phyloP scores from a whole-genome alignment of 129 eudicot genomes.

The Saussurea involucrata region DNA sequence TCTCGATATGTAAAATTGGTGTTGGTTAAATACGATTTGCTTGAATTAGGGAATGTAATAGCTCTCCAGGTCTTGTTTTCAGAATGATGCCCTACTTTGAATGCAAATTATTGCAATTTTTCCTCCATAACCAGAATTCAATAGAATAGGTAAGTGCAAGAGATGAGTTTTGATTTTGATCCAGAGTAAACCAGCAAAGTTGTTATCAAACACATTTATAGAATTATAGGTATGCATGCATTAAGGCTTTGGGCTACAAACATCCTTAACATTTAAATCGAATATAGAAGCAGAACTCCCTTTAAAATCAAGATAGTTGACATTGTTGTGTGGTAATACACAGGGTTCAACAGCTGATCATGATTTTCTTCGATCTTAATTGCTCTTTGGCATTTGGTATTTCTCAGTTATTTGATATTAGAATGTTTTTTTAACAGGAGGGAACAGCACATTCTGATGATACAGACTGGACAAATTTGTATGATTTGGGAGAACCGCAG shows the following conservation, averaged over 20 bases:
- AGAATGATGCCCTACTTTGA: neutral
- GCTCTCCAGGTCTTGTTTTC: neutral
- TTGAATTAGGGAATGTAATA: neutral
- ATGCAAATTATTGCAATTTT: neutral
- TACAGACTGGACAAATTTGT: conserved; percentile 55
- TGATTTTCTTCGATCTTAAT: neutral
- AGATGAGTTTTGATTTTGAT: conserved; percentile 9
- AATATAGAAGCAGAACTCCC: neutral
- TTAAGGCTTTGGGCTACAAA: neutral
- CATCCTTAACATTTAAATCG: neutral
- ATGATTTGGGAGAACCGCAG: conserved; percentile 59
- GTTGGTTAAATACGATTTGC: neutral
- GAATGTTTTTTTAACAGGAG: conserved; percentile 36
- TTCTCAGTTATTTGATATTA: neutral
- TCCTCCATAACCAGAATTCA: neutral
- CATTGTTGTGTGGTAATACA: neutral
- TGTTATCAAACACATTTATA: neutral
- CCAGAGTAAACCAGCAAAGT: neutral
- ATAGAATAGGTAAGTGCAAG: neutral
- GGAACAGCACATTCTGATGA: conserved; percentile 43
- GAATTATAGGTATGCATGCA: neutral
- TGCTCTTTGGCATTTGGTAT: neutral
- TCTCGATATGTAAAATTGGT: neutral
- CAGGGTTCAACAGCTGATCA: neutral
- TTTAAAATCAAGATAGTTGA: neutral